These are phyloP conservation scores for Arxiozyma slooffiae DNA, from an alignment of 1,139 yeast genomes.

Conservation along the genomic window DNA sequence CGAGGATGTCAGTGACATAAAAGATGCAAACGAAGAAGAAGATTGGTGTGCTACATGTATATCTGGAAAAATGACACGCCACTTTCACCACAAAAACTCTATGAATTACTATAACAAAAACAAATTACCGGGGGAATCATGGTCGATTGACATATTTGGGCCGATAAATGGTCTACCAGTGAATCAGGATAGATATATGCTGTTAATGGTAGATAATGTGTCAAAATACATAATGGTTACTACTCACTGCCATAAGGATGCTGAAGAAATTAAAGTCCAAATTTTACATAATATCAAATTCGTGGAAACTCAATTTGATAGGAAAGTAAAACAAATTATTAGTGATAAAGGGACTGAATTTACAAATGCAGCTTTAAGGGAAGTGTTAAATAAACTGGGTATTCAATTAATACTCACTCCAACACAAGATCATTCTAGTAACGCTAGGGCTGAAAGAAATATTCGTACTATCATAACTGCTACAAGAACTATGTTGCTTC, in stretches of 20 bases:
- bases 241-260: conserved; percentile 1
- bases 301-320: conserved; percentile 2
- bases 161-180: conserved; percentile 1
- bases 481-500: conserved; percentile 2
- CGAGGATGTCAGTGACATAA: not conserved
- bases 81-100: conserved; percentile 2
- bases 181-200: conserved; percentile 1
- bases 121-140: conserved; percentile 5
- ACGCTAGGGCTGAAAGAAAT: conserved; percentile 5
- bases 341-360: conserved; percentile 5
- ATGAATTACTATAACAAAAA: conserved; percentile 5
- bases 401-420: not conserved
- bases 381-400: not conserved
- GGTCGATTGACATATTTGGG: conserved; percentile 5
- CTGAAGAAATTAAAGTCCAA: not conserved
- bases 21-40: not conserved
- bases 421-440: conserved; percentile 4
- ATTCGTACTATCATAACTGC: conserved; percentile 3
- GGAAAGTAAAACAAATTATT: conserved; percentile 2
- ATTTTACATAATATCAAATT: conserved; percentile 1
- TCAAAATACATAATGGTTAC: conserved; percentile 1
- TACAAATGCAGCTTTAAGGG: not conserved
- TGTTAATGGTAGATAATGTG: conserved; percentile 7
- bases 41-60: conserved; percentile 2
- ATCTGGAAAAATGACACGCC: conserved; percentile 2